phyloP scores from a whole-genome alignment of 352 stramenopile genomes.

The Pythium aquatile region DNA sequence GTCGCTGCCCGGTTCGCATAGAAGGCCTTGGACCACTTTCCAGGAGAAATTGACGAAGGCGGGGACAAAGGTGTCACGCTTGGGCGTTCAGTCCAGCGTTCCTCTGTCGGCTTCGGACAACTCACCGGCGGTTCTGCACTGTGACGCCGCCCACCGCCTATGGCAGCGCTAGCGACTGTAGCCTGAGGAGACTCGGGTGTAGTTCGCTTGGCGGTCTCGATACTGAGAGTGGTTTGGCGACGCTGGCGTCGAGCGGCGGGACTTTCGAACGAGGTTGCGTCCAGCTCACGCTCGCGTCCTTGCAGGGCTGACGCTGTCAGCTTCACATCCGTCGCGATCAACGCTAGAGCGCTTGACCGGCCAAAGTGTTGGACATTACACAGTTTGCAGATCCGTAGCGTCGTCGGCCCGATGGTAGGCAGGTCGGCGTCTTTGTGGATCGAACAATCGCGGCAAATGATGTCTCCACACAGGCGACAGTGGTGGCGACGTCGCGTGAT shows the following conservation, averaged over 20 bases:
- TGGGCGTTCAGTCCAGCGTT: neutral
- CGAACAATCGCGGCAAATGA: slow-evolving; percentile 76
- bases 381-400: slow-evolving; percentile 61
- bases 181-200: slow-evolving; percentile 2
- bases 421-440: slow-evolving; percentile 69
- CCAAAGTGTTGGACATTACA: slow-evolving; percentile 44
- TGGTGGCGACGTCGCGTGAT: slow-evolving; percentile 65
- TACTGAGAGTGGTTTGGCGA: slow-evolving; percentile 8
- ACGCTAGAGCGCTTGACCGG: slow-evolving; percentile 21
- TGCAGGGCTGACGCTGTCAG: slow-evolving; percentile 7
- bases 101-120: slow-evolving; percentile 23
- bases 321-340: slow-evolving; percentile 23
- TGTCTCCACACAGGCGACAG: slow-evolving; percentile 72
- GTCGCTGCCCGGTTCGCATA: slow-evolving; percentile 15
- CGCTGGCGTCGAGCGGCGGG: slow-evolving; percentile 1
- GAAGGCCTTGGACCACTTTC: slow-evolving; percentile 26
- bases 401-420: slow-evolving; percentile 57
- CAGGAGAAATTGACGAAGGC: neutral
- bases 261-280: slow-evolving; percentile 19
- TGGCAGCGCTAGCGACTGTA: too few species aligned
- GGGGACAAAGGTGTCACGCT: neutral
- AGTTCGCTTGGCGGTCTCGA: slow-evolving; percentile 12
- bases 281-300: slow-evolving; percentile 14
- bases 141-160: neutral
- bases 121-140: slow-evolving; percentile 23